Conservation (phyloP, 352 stramenopile genomes). For the Phytophthora tubulina region DNA sequence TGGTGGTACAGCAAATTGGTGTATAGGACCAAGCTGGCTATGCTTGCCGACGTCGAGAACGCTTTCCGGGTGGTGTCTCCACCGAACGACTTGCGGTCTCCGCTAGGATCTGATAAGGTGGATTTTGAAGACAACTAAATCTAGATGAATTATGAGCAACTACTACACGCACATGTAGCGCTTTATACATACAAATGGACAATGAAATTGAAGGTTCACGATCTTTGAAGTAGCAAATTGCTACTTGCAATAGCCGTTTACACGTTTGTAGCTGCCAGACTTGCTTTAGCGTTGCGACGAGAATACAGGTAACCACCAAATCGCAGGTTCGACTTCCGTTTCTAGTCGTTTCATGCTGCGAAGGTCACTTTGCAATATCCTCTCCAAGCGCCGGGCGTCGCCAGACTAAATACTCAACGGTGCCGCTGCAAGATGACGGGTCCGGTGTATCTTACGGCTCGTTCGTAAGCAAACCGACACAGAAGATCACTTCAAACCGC, state of each 20-base stretch:
- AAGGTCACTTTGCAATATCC: constrained; percentile 12
- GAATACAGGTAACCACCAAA: no score
- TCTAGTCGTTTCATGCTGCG: constrained; percentile 17
- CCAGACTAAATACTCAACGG: constrained; percentile 31
- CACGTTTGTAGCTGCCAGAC: no score
- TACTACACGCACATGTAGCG: background rate
- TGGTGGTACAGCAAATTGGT: constrained; percentile 80
- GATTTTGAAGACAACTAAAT: constrained; percentile 45
- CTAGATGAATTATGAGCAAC: constrained; percentile 12
- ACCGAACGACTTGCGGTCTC: constrained; percentile 52
- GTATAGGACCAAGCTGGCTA: constrained; percentile 54
- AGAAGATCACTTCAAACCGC: constrained; percentile 8
- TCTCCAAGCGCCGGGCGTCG: background rate
- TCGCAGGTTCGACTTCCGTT: constrained; percentile 20
- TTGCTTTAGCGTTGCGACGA: no score
- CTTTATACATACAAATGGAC: no score
- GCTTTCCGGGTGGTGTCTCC: constrained; percentile 38
- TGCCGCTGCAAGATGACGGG: constrained; percentile 28
- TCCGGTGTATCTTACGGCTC: constrained; percentile 26
- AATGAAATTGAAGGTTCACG: no score
- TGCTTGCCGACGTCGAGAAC: constrained; percentile 57
- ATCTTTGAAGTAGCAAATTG: no score
- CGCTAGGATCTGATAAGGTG: constrained; percentile 53
- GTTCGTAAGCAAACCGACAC: constrained; percentile 13
- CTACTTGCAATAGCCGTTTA: no score